These are phyloP conservation scores for Eucalyptus curtisii DNA, from an alignment of 345 rosid species.

Conservation along the genomic window DNA sequence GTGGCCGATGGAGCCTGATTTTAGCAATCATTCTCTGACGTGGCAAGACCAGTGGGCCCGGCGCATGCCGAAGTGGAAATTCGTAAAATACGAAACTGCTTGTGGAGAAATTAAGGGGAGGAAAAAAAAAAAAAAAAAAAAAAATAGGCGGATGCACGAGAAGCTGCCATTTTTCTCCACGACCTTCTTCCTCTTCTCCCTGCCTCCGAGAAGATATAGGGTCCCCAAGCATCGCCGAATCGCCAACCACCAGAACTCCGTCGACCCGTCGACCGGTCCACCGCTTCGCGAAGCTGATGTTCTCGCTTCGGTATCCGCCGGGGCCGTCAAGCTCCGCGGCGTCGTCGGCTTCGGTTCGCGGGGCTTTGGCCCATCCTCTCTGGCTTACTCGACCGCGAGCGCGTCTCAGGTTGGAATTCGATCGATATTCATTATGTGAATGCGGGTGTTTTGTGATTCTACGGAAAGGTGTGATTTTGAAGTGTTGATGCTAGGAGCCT, in stretches of 20 bases:
- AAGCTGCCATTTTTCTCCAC: background rate
- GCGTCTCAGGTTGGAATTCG: background rate
- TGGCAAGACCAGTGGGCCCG: background rate
- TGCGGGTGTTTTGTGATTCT: too few relatives aligned
- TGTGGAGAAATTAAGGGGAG: too few relatives aligned
- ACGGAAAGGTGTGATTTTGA: too few relatives aligned
- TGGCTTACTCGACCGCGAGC: background rate
- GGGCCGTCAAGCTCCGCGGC: background rate
- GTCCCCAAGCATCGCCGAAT: too few relatives aligned
- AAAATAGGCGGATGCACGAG: fast-evolving
- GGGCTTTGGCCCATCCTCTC: background rate
- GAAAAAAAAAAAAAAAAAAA: too few relatives aligned
- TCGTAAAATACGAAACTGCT: too few relatives aligned
- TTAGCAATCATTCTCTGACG: background rate
- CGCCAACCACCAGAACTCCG: background rate
- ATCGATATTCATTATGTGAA: background rate
- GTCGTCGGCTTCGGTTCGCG: background rate
- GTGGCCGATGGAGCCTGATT: background rate
- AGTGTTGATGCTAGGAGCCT: too few relatives aligned
- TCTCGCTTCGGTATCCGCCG: background rate
- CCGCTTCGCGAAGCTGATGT: background rate
- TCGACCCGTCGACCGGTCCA: fast-evolving
- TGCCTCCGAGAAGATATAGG: too few relatives aligned
- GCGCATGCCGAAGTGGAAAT: background rate
- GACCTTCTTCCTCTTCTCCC: background rate